Evolutionary conservation across 352 stramenopile species (phyloP).

Genomic region (Phytophthora pseudosyringae): DNA sequence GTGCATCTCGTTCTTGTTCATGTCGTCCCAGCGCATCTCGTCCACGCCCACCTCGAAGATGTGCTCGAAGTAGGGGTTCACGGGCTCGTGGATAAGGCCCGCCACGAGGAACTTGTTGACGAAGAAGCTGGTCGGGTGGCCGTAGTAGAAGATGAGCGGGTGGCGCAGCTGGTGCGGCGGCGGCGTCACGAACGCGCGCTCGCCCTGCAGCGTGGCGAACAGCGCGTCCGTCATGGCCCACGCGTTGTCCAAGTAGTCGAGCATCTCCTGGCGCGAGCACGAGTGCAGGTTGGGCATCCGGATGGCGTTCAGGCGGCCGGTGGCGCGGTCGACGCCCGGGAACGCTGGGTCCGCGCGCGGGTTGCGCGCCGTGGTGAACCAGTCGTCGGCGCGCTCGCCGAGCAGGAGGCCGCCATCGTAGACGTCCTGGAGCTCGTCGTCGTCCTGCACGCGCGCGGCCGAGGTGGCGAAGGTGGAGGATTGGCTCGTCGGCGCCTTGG

Average conservation of each 20-base stretch:
- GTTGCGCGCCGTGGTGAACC: conserved; percentile 75
- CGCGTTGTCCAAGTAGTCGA: conserved; percentile 96
- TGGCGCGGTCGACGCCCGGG: conserved; percentile 53
- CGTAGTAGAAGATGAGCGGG: conserved; percentile 99
- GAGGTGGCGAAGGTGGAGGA: conserved; percentile 38
- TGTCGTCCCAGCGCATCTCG: conserved; percentile 99
- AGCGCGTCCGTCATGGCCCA: conserved; percentile 95
- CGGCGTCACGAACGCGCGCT: conserved; percentile 91
- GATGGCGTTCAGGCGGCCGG: conserved; percentile 57
- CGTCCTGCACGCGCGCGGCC: conserved; percentile 27
- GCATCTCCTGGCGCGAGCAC: conserved; percentile 86
- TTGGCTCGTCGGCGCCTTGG: conserved; percentile 19
- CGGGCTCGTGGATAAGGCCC: conserved; percentile 84
- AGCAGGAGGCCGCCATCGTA: conserved; percentile 68
- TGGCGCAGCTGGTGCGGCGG: conserved; percentile 95
- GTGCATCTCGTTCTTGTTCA: conserved; percentile 96
- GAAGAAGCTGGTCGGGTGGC: conserved; percentile 95
- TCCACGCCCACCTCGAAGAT: conserved; percentile 98
- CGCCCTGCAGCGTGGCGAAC: conserved; percentile 92
- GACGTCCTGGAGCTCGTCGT: conserved; percentile 36
- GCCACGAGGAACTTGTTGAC: conserved; percentile 97
- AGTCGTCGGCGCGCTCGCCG: conserved; percentile 66
- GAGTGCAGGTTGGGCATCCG: conserved; percentile 86
- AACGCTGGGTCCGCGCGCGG: conserved; percentile 64
- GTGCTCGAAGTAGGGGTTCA: conserved; percentile 95